Base-by-base conservation (phyloP, 495 filamentous ascomycete genomes). In the Penicillium paradoxum region DNA sequence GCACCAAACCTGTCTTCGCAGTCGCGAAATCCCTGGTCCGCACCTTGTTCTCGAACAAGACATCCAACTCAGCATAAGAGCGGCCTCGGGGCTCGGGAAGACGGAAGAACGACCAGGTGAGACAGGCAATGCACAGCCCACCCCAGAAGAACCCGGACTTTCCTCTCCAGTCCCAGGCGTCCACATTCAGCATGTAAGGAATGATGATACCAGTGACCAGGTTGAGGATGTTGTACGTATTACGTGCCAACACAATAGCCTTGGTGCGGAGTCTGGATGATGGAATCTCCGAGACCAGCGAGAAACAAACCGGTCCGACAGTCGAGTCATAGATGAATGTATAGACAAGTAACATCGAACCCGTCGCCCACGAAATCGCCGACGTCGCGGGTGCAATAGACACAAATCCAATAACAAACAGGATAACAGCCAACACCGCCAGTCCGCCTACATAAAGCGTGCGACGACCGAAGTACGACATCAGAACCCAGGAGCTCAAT, bases 141-240 rank as follows among this genome's bases (percentile, higher is more conserved):
- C 79, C 83, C 60, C 83, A 88, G 60, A 87, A 82, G 57, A 87
- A 88, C 0, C 83, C 85, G 0, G 84, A 68, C 60, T 88, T 86
- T 1, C 83, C 83, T 45, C 77, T 74, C 69, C 84, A 70, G 53
- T 87, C 79, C 19, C 76, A 83, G 22, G 82, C 70, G 41, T 84
- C 78, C 1, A 82, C 80, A 54, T 86, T 87, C 39, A 88, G 76
- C 77, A 86, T 79, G 52, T 87, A 84, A 0, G 83, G 82, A 43
- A 85, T 82, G 0, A 79, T 79, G 11, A 88, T 75, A 5, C 79
- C 83, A 70, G 83, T 83, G 9, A 76, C 68, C 37, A 85, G 83
- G 1, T 79, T 79, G 37, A 83, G 64, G 0, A 83, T 54, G 0
- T 79, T 76, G 49, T 88, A 82, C 0, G 75, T 69, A 6, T 81